Conservation (phyloP, 495 filamentous ascomycete genomes). For the Penicillium lividum region DNA sequence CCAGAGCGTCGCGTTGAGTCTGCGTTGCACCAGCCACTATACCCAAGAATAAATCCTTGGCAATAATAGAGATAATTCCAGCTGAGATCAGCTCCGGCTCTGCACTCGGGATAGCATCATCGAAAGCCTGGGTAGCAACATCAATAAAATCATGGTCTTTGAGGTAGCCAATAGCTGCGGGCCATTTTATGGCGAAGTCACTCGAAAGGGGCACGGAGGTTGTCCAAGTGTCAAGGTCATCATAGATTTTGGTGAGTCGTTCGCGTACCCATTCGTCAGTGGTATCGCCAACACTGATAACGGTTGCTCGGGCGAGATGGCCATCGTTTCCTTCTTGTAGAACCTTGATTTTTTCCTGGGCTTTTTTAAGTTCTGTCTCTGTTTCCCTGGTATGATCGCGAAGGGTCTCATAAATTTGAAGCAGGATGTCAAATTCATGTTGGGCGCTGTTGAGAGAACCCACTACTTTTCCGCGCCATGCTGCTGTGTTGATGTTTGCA, state of each 20-base stretch:
- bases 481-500: background rate
- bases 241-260: background rate
- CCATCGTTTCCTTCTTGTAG: background rate
- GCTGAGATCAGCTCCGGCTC: background rate
- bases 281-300: background rate
- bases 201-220: background rate
- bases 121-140: background rate
- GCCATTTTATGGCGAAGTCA: background rate
- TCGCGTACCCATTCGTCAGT: background rate
- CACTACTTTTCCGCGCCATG: background rate
- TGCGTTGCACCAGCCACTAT: background rate
- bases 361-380: background rate
- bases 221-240: background rate
- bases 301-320: background rate
- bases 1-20: background rate
- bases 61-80: background rate
- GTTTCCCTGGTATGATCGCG: background rate
- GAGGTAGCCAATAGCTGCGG: background rate
- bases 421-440: background rate
- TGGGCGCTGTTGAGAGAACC: background rate
- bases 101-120: background rate
- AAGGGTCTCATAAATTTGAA: background rate
- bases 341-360: background rate
- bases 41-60: background rate
- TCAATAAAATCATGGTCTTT: background rate